Evolutionary conservation across 345 rosid species (phyloP).

Genomic region (Salix arbutifolia): DNA sequence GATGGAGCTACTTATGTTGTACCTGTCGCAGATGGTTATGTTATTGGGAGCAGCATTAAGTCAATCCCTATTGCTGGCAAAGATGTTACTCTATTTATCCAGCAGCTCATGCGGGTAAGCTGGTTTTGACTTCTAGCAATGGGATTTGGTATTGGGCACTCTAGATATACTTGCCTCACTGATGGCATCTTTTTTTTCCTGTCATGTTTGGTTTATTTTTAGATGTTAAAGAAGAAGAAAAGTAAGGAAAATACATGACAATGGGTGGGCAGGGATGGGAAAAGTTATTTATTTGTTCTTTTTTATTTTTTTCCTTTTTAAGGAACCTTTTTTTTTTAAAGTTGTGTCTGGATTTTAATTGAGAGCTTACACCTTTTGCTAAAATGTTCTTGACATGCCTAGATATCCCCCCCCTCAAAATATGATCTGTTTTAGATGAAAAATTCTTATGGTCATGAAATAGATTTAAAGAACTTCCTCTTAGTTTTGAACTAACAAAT

Average conservation of each 20-base stretch:
- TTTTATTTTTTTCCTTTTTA: neutral
- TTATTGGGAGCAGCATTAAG: constrained; percentile 89
- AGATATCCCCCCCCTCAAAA: neutral
- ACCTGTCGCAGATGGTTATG: constrained; percentile 99
- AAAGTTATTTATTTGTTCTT: neutral
- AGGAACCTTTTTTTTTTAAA: too few relatives aligned
- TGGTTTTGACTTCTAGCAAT: neutral
- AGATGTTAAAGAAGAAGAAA: neutral
- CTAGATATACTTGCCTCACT: neutral
- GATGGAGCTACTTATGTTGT: constrained; percentile 94
- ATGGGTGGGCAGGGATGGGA: neutral
- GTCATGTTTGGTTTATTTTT: neutral
- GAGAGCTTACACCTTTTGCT: neutral
- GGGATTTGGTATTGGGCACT: too few relatives aligned
- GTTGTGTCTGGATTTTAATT: neutral
- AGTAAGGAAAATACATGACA: neutral
- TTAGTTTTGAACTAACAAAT: neutral
- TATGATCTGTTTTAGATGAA: neutral
- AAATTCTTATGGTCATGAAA: neutral
- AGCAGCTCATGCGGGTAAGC: constrained; percentile 96
- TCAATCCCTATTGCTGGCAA: constrained; percentile 84
- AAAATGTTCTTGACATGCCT: neutral
- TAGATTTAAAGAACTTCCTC: neutral
- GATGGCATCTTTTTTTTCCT: neutral
- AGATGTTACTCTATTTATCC: constrained; percentile 84